Evolutionary conservation across 1,284 basidiomycete species (phyloP).

Genomic region (Hypsizygus ulmarius): DNA sequence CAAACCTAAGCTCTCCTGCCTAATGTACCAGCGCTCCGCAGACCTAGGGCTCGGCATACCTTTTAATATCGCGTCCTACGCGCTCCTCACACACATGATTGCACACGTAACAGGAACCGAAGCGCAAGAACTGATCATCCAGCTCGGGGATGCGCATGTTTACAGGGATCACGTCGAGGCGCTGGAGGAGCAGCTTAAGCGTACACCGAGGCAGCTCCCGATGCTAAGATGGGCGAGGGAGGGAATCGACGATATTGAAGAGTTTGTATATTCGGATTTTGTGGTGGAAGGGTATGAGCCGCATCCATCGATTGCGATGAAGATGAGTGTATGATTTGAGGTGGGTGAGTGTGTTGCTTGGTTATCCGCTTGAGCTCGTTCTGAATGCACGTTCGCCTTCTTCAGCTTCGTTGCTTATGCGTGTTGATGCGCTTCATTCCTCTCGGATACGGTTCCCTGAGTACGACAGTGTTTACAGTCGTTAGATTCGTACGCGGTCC

Average conservation of each 20-base stretch:
- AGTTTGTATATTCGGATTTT: constrained; percentile 81
- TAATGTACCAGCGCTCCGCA: constrained; percentile 98
- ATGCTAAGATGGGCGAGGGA: constrained; percentile 71
- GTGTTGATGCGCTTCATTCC: too few species aligned
- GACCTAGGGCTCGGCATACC: constrained; percentile 96
- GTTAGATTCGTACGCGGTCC: too few species aligned
- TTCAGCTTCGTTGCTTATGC: too few species aligned
- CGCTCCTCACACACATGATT: constrained; percentile 95
- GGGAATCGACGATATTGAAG: constrained; percentile 74
- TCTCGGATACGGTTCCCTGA: too few species aligned
- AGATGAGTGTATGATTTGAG: constrained; percentile 83
- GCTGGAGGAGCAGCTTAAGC: constrained; percentile 75
- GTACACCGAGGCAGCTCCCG: constrained; percentile 84
- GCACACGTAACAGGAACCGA: constrained; percentile 87
- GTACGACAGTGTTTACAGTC: too few species aligned
- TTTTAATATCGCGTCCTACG: constrained; percentile 99
- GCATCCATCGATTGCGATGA: constrained; percentile 89
- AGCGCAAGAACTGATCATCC: constrained; percentile 86
- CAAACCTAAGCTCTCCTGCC: constrained; percentile 82
- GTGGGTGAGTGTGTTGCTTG: too few species aligned
- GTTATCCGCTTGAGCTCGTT: too few species aligned
- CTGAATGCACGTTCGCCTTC: too few species aligned
- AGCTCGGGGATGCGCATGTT: constrained; percentile 96
- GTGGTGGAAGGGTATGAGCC: constrained; percentile 86
- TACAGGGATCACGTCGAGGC: constrained; percentile 93